These are phyloP conservation scores for Alternaria panax DNA, from an alignment of 2,329 filamentous ascomycete genomes.

Conservation along the genomic window DNA sequence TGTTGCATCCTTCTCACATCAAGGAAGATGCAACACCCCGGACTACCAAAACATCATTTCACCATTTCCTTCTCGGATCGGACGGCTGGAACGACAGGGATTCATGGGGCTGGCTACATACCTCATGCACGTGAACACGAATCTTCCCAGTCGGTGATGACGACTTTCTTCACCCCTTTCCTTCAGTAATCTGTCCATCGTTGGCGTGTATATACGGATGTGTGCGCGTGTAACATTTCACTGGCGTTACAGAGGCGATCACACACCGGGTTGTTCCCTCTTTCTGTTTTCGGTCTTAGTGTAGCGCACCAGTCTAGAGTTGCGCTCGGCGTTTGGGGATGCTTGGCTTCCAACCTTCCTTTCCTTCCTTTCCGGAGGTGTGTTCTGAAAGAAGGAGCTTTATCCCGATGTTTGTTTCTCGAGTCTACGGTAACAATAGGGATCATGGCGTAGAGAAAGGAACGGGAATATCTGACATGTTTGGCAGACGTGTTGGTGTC, in stretches of 20 bases:
- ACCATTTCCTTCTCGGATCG: constrained; percentile 20
- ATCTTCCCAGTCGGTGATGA: constrained; percentile 21
- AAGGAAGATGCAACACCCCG: constrained; percentile 20
- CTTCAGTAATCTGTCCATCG: constrained; percentile 29
- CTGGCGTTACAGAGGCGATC: constrained; percentile 29
- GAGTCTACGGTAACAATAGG: constrained; percentile 24
- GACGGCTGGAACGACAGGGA: constrained; percentile 17
- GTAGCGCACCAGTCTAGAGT: constrained; percentile 11
- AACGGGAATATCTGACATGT: constrained; percentile 1
- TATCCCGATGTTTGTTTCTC: constrained; percentile 29
- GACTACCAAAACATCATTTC: constrained; percentile 22
- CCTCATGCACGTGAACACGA: constrained; percentile 25
- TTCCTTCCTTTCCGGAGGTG: constrained; percentile 20
- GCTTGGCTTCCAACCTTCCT: constrained; percentile 20
- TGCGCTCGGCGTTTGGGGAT: constrained; percentile 20
- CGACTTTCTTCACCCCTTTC: constrained; percentile 19
- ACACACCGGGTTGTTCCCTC: constrained; percentile 15
- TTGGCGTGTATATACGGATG: constrained; percentile 30
- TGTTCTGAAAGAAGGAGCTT: constrained; percentile 2
- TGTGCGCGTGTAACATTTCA: constrained; percentile 22
- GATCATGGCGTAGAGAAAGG: constrained; percentile 18
- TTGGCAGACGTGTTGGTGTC: constrained; percentile 3
- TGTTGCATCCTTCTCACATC: constrained; percentile 21
- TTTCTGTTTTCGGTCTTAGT: neutral
- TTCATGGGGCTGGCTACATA: constrained; percentile 12